Percentiles rank a stretch among this genome's conserved stretches.
phyloP scores from a whole-genome alignment of 2,329 filamentous ascomycete genomes.

The Fusarium scirpi region DNA sequence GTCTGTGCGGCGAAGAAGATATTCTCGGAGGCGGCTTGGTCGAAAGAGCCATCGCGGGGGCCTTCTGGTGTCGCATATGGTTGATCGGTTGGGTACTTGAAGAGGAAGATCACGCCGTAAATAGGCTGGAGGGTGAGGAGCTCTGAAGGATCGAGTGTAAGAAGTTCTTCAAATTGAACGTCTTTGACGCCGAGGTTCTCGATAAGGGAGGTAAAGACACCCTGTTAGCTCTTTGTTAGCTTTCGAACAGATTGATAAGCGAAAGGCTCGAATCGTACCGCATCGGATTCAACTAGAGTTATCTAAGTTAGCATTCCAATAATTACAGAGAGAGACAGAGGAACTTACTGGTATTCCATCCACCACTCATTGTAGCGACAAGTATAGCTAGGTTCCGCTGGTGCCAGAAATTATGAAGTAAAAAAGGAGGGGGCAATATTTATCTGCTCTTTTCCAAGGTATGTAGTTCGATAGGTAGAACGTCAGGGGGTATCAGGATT shows the following conservation, averaged over 20 bases:
- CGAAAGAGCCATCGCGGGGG: conserved; percentile 85
- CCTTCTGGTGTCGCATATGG: conserved; percentile 69
- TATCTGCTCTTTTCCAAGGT: not conserved
- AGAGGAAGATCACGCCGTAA: conserved; percentile 98
- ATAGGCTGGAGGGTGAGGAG: conserved; percentile 79
- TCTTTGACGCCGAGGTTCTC: conserved; percentile 90
- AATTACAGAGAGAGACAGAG: not conserved
- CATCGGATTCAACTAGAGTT: conserved; percentile 84
- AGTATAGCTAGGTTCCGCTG: not conserved
- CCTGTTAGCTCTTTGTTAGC: conserved; percentile 60
- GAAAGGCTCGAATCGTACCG: conserved; percentile 74
- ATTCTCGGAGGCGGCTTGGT: conserved; percentile 77
- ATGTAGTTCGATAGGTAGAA: not conserved
- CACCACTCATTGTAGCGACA: conserved; percentile 72
- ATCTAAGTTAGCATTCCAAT: conserved; percentile 16
- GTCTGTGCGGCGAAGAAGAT: conserved; percentile 97
- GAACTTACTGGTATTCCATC: conserved; percentile 88
- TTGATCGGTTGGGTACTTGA: conserved; percentile 88
- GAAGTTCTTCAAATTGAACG: conserved; percentile 96
- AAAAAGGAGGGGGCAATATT: not conserved
- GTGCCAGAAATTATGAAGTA: not conserved
- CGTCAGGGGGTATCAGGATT: not conserved
- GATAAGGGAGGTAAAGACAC: conserved; percentile 97
- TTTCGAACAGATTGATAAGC: not conserved
- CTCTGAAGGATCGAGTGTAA: conserved; percentile 83